Base-by-base conservation (phyloP, 192 early-diverging fungal species). In the Coemansia sp. region DNA sequence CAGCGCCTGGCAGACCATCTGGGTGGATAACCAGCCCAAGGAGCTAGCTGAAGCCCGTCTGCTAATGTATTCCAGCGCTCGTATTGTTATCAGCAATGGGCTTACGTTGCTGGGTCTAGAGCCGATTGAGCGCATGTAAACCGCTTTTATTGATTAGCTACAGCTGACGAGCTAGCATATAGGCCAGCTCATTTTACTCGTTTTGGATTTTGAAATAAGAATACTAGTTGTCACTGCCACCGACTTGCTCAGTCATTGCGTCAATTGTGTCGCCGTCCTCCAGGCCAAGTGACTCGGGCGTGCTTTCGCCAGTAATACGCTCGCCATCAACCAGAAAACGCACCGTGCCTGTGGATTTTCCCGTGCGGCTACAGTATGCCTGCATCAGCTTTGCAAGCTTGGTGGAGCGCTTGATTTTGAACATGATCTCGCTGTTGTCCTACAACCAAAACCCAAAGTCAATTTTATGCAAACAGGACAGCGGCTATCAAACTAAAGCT, bases 181-280 rank as follows among this genome's bases (percentile, higher is more conserved):
- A 26, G 1, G 23, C 23, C 4, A 26, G 23, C 23, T 1, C 23
- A 26, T 26, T 20, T 2, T 44, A 14, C 42, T 8, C 16, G 7
- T 50, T 26, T 8, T 12, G 14, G 6, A 16, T 17, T 42, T 14
- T 2, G 40, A 14, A 42, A 42, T 16, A 42, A 17, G 8, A 17
- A 9, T 42, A 42, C 41, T 42, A 18, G 8, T 9, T 14, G 18
- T 3, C n/a, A 17, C 15, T n/a, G 32, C 92, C 90, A 44, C 96
- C 96, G 38, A 95, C 73, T 63, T 98, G 96, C 76, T 93, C 85
- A 14, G 94, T 89, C 82, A 90, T 89, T n/a, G 91, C 92, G 62
- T 94, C 90, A 67, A 98, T 98, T 2, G 87, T 79, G 66, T 98
- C 96, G 39, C 87, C 91, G 63, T 98, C 94, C 58, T 98, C 94